These are phyloP conservation scores for Suhomyces sp. DNA, from an alignment of 805 yeast species.

Conservation along the genomic window DNA sequence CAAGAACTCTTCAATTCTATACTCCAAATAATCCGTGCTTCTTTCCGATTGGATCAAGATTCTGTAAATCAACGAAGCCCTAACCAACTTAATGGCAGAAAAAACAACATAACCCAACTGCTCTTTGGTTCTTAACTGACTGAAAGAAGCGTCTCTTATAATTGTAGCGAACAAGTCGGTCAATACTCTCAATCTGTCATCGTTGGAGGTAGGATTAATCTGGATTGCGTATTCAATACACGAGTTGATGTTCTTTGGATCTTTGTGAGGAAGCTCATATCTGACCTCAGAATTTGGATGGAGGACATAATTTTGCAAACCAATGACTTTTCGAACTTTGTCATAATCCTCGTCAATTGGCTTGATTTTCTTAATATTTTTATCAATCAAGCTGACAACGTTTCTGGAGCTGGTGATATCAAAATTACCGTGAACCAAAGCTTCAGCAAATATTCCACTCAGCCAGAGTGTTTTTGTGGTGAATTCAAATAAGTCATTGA, in stretches of 20 bases:
- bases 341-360: constrained; percentile 32
- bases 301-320: constrained; percentile 39
- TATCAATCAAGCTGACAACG: constrained; percentile 41
- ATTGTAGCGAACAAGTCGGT: constrained; percentile 70
- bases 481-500: constrained; percentile 51
- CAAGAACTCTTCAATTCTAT: constrained; percentile 71
- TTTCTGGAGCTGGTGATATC: constrained; percentile 51
- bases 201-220: constrained; percentile 42
- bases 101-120: constrained; percentile 94
- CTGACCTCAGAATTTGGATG: constrained; percentile 40
- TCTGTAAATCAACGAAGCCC: constrained; percentile 72
- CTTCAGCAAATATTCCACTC: constrained; percentile 63
- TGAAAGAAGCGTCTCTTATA: constrained; percentile 83
- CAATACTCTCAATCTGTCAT: constrained; percentile 39
- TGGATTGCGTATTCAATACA: constrained; percentile 79
- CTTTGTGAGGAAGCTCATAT: constrained; percentile 53
- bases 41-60: constrained; percentile 83
- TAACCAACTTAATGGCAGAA: constrained; percentile 63
- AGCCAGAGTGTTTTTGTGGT: constrained; percentile 45
- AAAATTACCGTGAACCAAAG: constrained; percentile 75
- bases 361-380: neutral
- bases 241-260: constrained; percentile 72
- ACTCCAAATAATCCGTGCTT: constrained; percentile 67
- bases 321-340: constrained; percentile 14
- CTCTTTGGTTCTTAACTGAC: constrained; percentile 86